Conservation (phyloP, 371 early-diverging fungal species). For the Blakeslea trispora region DNA sequence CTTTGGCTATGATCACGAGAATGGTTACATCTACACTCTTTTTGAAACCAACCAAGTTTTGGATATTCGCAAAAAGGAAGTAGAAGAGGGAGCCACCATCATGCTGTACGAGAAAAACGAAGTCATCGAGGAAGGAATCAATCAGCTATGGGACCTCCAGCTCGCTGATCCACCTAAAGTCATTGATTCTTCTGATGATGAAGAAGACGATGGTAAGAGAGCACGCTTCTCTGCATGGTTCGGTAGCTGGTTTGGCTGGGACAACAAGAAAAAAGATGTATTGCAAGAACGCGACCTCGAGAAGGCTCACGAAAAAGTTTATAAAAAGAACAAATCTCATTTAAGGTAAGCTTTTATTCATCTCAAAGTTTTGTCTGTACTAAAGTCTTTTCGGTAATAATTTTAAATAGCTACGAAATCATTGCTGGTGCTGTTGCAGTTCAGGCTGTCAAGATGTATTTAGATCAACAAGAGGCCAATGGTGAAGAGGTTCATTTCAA, state of each 20-base stretch:
- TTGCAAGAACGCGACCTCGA: slow-evolving; percentile 38
- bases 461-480: slow-evolving; percentile 39
- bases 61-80: slow-evolving; percentile 36
- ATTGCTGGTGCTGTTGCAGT: slow-evolving; percentile 67
- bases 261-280: slow-evolving; percentile 28
- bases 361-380: no score
- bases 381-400: no score
- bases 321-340: slow-evolving; percentile 43
- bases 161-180: slow-evolving; percentile 42
- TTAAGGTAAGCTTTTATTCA: slow-evolving; percentile 34
- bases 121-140: slow-evolving; percentile 26
- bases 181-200: slow-evolving; percentile 42
- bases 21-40: slow-evolving; percentile 36
- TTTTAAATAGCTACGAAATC: slow-evolving; percentile 52
- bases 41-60: slow-evolving; percentile 29
- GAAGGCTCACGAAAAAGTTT: slow-evolving; percentile 47
- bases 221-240: slow-evolving; percentile 46
- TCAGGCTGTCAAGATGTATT: slow-evolving; percentile 55
- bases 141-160: slow-evolving; percentile 43
- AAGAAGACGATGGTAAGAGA: slow-evolving; percentile 42
- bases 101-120: slow-evolving; percentile 41
- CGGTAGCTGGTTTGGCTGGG: slow-evolving; percentile 49
- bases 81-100: slow-evolving; percentile 31
- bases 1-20: slow-evolving; percentile 34
- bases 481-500: slow-evolving; percentile 42